Evolutionary conservation across 371 early-diverging fungal species (phyloP).

Genomic region (Homolaphlyctis polyrhiza): DNA sequence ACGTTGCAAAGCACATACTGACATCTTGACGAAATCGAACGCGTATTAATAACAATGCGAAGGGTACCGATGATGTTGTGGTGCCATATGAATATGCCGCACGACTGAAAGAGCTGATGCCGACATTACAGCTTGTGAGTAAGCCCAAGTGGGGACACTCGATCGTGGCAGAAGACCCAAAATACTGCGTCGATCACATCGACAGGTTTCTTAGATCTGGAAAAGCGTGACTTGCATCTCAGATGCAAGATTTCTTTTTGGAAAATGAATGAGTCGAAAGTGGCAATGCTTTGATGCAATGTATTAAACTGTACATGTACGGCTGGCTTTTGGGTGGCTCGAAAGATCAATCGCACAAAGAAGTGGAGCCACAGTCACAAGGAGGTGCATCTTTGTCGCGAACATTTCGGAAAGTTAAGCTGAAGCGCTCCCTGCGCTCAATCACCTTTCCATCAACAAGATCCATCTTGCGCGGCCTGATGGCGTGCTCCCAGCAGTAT

Average conservation of each 20-base stretch:
- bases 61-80: conserved; percentile 1
- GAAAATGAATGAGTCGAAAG: too few relatives aligned
- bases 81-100: neutral
- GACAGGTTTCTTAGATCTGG: neutral
- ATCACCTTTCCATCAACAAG: conserved; percentile 32
- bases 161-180: neutral
- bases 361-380: neutral
- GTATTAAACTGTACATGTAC: too few relatives aligned
- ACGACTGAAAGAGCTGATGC: neutral
- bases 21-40: too few relatives aligned
- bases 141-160: neutral
- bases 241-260: neutral
- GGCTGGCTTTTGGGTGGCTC: too few relatives aligned
- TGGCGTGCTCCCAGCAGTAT: conserved; percentile 49
- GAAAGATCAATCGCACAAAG: conserved; percentile 1
- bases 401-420: conserved; percentile 24
- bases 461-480: conserved; percentile 42
- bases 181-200: neutral
- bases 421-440: conserved; percentile 25
- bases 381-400: neutral
- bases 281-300: too few relatives aligned
- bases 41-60: too few relatives aligned
- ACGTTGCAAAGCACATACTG: too few relatives aligned
- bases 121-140: neutral
- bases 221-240: neutral